Evolutionary conservation across 371 early-diverging fungal species (phyloP), one percentile per base, ranked within the genome.

Genomic region (Rhizopus stolonifer): DNA sequence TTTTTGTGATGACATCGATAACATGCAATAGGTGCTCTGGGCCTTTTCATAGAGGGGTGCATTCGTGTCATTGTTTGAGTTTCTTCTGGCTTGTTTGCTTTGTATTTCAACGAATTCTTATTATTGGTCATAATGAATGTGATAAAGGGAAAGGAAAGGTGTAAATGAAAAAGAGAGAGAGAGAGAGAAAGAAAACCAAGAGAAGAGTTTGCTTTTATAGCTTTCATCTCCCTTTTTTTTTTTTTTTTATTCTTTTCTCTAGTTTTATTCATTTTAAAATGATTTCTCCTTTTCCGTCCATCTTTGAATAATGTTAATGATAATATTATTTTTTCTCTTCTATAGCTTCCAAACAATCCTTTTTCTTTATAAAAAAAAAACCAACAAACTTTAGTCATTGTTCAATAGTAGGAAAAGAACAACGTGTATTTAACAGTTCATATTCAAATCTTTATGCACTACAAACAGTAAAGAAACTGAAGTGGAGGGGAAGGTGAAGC

Each of bases 1-100:
- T 69, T 69, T 56, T 69, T 69, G 29, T 65, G 65, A 51, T 69
- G 69, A 32, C 68, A 67, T 34, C 68, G 49, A 14, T 60, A 60
- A 19, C 68, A 67, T 4, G 68, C 68, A 46, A 67, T 64, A 11
- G 68, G 68, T 4, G 68, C 68, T 56, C 68, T 52, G 0, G 68
- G 68, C 1, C 68, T 50, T 39, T 67, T 67, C 31, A 34, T 61
- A 7, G 61, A 56, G 1, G 61, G 38, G 22, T 38, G 50, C 24
- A 49, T 38, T 38, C 58, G 33, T 18, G 50, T 52, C 19, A 42
- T 42, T 42, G 42, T 42, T 21, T 42, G 19, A 7, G 18, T 9
- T 21, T 21, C 42, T 42, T 18, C 15, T 42, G 42, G 8, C 13
- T 42, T 18, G 6, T 42, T 42, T 1, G 42, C 7, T 21, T 42